Evolutionary conservation across 495 filamentous ascomycete genomes (phyloP).

Genomic region (Hypoxylon perforatum): DNA sequence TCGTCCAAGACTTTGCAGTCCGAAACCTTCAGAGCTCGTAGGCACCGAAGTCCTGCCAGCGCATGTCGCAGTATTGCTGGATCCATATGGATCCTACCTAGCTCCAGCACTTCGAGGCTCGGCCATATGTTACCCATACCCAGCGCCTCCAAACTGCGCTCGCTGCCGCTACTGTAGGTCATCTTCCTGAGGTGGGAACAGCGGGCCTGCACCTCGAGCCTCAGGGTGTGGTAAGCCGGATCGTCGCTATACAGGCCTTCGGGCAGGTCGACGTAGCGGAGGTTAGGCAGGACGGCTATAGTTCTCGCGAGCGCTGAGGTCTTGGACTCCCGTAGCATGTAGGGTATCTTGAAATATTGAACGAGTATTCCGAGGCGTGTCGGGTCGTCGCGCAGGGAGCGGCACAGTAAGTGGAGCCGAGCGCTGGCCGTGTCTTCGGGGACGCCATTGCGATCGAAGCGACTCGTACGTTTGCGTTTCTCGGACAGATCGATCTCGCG

Average conservation of each 20-base stretch:
- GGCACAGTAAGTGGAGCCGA: slow-evolving; percentile 80
- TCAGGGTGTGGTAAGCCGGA: slow-evolving; percentile 74
- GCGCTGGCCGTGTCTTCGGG: slow-evolving; percentile 80
- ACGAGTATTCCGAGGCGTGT: slow-evolving; percentile 72
- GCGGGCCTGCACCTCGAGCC: slow-evolving; percentile 82
- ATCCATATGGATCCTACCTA: slow-evolving; percentile 79
- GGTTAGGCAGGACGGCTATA: slow-evolving; percentile 83
- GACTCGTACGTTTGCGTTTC: slow-evolving; percentile 77
- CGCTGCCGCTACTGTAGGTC: slow-evolving; percentile 81
- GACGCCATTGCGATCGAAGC: slow-evolving; percentile 78
- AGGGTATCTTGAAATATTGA: slow-evolving; percentile 87
- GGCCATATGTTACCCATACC: slow-evolving; percentile 74
- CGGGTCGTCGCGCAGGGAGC: slow-evolving; percentile 79
- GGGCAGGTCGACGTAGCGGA: slow-evolving; percentile 91
- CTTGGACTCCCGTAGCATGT: slow-evolving; percentile 92
- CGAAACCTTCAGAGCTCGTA: slow-evolving; percentile 78
- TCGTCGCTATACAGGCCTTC: slow-evolving; percentile 88
- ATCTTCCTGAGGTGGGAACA: slow-evolving; percentile 89
- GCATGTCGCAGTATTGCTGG: slow-evolving; percentile 74
- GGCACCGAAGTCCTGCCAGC: slow-evolving; percentile 69
- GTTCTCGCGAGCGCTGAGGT: slow-evolving; percentile 86
- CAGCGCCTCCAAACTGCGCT: slow-evolving; percentile 79
- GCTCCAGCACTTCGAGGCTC: slow-evolving; percentile 81
- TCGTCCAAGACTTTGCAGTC: slow-evolving; percentile 78
- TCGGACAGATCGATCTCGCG: slow-evolving; percentile 82